These are phyloP conservation scores for Lavandula angustifolia DNA, from an alignment of 257 asterid species.

Conservation along the genomic window DNA sequence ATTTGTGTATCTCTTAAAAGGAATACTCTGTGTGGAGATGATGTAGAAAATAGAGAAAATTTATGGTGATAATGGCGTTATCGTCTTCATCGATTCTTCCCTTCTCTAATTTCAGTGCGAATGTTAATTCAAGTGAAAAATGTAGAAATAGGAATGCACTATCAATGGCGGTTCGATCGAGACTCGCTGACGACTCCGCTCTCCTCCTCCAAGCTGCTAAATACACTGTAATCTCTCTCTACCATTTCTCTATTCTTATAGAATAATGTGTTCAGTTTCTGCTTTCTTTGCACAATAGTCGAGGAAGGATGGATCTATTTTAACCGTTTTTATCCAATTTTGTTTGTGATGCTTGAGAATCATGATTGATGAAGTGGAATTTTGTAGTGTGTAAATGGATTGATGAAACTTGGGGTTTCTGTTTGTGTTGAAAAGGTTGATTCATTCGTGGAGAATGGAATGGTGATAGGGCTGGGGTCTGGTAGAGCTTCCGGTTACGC, in stretches of 20 bases:
- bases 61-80: slow-evolving; percentile 37
- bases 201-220: slow-evolving; percentile 63
- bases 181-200: slow-evolving; percentile 43
- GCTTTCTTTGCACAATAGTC: not conserved
- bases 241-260: not conserved
- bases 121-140: slow-evolving; percentile 25
- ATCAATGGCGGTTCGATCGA: slow-evolving; percentile 41
- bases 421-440: slow-evolving; percentile 54
- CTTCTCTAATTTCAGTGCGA: slow-evolving; percentile 23
- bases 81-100: slow-evolving; percentile 41
- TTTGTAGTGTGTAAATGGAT: not conserved
- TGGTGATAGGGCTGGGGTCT: slow-evolving; percentile 74
- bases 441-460: slow-evolving; percentile 67
- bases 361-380: slow-evolving; percentile 4
- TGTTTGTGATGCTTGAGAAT: slow-evolving; percentile 1
- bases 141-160: slow-evolving; percentile 26
- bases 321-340: not conserved
- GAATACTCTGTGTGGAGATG: too few species aligned
- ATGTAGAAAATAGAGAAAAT: not conserved
- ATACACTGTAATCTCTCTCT: slow-evolving; percentile 49
- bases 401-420: slow-evolving; percentile 8
- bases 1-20: too few species aligned
- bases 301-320: not conserved
- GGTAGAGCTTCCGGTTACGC: slow-evolving; percentile 71
- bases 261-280: not conserved